Percentiles rank a stretch among this genome's conserved stretches.
These are phyloP conservation scores for Trichosporon coremiiforme DNA, from an alignment of 1,284 basidiomycete species.

Conservation along the genomic window DNA sequence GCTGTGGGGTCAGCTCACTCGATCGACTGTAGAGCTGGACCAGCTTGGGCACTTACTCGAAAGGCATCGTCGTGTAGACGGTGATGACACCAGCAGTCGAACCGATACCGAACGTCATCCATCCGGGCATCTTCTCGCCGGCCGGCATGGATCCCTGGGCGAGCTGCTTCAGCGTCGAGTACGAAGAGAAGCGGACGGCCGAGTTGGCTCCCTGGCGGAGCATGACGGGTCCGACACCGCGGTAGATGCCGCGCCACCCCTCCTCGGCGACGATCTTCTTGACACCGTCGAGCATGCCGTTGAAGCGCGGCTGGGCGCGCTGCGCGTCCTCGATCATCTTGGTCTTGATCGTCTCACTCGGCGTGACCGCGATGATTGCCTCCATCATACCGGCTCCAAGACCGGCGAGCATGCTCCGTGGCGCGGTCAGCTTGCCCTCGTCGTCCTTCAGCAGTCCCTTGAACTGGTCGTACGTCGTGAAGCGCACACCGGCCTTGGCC, in stretches of 20 bases:
- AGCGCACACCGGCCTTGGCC: conserved; percentile 88
- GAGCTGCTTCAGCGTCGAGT: conserved; percentile 87
- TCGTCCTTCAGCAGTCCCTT: conserved; percentile 80
- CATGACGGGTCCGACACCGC: conserved; percentile 93
- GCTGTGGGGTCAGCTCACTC: conserved; percentile 58
- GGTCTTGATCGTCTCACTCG: conserved; percentile 99
- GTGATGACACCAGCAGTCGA: conserved; percentile 91
- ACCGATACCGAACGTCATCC: conserved; percentile 92
- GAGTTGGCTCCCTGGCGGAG: conserved; percentile 98
- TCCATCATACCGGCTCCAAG: conserved; percentile 94
- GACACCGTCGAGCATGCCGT: conserved; percentile 86
- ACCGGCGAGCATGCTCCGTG: conserved; percentile 81
- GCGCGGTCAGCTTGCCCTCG: conserved; percentile 86
- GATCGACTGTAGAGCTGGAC: background rate
- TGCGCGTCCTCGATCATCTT: conserved; percentile 96
- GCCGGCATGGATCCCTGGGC: conserved; percentile 81
- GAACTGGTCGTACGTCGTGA: conserved; percentile 92
- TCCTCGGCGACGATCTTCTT: conserved; percentile 78
- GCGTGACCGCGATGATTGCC: conserved; percentile 92
- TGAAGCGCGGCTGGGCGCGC: conserved; percentile 77
- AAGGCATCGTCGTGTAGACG: conserved; percentile 84
- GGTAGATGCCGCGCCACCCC: conserved; percentile 76
- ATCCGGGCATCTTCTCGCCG: conserved; percentile 79
- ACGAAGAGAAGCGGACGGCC: conserved; percentile 94
- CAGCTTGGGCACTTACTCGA: conserved; percentile 67